Evolutionary conservation across 2,329 filamentous ascomycete species (phyloP).

Genomic region (Beauveria caledonica): DNA sequence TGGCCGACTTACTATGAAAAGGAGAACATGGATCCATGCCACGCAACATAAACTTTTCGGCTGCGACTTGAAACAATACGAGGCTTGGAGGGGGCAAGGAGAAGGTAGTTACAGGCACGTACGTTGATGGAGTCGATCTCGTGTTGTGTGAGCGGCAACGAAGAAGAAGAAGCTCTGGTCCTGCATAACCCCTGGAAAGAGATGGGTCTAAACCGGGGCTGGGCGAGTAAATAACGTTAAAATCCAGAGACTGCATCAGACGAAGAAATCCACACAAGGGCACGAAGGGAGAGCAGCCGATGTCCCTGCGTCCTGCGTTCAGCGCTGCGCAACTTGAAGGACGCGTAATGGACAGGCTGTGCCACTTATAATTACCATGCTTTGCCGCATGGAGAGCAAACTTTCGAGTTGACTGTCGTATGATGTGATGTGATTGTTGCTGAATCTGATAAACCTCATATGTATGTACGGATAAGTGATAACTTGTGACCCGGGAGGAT

Average conservation of each 20-base stretch:
- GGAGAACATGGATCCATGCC: background rate
- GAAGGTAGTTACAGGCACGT: background rate
- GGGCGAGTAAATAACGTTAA: background rate
- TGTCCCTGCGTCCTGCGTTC: background rate
- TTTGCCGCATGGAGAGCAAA: background rate
- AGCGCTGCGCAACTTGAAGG: background rate
- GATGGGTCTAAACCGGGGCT: background rate
- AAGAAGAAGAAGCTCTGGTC: background rate
- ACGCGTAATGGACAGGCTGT: background rate
- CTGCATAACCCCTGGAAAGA: background rate
- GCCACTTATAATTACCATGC: background rate
- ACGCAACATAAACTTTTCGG: background rate
- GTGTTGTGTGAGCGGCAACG: background rate
- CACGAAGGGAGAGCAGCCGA: background rate
- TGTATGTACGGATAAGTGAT: too few relatives aligned
- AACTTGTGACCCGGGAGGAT: too few relatives aligned
- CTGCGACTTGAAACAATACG: background rate
- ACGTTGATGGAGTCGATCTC: background rate
- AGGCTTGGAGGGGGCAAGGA: background rate
- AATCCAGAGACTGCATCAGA: background rate
- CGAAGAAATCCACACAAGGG: background rate
- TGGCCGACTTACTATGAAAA: background rate
- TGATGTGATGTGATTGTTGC: background rate
- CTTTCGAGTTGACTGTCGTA: background rate
- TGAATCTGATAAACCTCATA: background rate